Conservation (phyloP, 2,329 filamentous ascomycete species). For the Apiospora pterosperma region DNA sequence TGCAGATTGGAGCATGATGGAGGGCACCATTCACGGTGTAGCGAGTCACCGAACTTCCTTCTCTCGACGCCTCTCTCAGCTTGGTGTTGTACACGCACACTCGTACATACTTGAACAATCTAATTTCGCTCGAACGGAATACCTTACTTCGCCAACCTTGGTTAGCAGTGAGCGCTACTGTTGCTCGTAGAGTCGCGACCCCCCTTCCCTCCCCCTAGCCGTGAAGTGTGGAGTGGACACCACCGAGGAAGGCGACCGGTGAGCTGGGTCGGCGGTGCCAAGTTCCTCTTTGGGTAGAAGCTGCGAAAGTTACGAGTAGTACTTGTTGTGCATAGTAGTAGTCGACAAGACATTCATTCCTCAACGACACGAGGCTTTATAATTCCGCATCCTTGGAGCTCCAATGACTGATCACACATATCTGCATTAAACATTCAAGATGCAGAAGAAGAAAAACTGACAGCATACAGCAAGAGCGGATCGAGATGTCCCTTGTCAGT, state of each 20-base stretch:
- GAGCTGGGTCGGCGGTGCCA: neutral
- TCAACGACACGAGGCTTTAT: neutral
- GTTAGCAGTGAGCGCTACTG: neutral
- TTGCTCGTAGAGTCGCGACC: neutral
- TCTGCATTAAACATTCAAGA: neutral
- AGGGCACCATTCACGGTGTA: neutral
- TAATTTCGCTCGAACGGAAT: neutral
- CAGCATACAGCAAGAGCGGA: neutral
- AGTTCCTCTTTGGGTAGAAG: neutral
- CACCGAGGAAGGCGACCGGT: neutral
- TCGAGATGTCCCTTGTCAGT: neutral
- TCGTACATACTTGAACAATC: neutral
- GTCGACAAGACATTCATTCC: neutral
- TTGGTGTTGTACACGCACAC: neutral
- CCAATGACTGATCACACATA: neutral
- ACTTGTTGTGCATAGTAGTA: neutral
- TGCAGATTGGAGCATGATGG: neutral
- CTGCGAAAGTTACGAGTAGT: neutral
- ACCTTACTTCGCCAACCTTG: neutral
- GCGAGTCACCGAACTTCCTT: neutral
- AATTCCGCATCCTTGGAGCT: too few species aligned
- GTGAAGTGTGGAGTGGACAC: neutral
- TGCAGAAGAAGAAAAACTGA: neutral
- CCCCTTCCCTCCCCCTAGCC: neutral
- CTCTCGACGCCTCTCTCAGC: neutral